Conservation (phyloP, 177 flowering plant species). For the Telopea speciosissima region DNA sequence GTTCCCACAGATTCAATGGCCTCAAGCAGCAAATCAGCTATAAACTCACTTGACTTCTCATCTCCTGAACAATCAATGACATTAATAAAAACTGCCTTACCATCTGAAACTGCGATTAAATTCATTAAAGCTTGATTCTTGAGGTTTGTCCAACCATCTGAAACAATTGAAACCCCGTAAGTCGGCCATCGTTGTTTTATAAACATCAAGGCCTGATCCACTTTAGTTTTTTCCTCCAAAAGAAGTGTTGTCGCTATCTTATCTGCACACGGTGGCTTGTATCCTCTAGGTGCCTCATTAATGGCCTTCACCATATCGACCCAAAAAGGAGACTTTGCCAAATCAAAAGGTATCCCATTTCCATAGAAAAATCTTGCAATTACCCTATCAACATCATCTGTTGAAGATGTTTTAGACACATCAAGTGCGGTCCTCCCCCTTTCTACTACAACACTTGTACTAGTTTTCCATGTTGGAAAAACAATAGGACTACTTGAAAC, state of each 20-base stretch:
- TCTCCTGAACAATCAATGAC: slow-evolving; percentile 8
- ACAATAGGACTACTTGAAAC: not conserved
- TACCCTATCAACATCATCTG: slow-evolving; percentile 8
- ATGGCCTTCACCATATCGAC: slow-evolving; percentile 8
- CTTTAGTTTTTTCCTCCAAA: slow-evolving; percentile 6
- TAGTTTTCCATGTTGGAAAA: not conserved
- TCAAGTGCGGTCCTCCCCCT: not conserved
- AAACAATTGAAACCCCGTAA: slow-evolving; percentile 14
- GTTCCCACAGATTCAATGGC: slow-evolving; percentile 14
- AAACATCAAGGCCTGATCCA: not conserved
- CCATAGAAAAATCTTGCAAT: slow-evolving; percentile 12
- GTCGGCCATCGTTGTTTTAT: slow-evolving; percentile 6
- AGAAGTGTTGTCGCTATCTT: slow-evolving; percentile 8
- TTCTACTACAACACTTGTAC: not conserved
- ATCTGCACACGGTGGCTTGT: slow-evolving; percentile 13
- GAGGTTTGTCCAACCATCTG: slow-evolving; percentile 14
- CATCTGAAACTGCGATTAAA: slow-evolving; percentile 5
- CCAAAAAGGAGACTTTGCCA: slow-evolving; percentile 11
- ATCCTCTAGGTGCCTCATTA: slow-evolving; percentile 12
- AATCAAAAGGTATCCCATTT: slow-evolving; percentile 19
- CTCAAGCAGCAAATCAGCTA: slow-evolving; percentile 11
- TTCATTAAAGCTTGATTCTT: slow-evolving; percentile 8
- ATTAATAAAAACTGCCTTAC: slow-evolving; percentile 6
- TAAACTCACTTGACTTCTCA: slow-evolving; percentile 8
- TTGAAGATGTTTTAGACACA: not conserved